Conservation (phyloP, 306 rosid genomes). For the Prunus persica region DNA sequence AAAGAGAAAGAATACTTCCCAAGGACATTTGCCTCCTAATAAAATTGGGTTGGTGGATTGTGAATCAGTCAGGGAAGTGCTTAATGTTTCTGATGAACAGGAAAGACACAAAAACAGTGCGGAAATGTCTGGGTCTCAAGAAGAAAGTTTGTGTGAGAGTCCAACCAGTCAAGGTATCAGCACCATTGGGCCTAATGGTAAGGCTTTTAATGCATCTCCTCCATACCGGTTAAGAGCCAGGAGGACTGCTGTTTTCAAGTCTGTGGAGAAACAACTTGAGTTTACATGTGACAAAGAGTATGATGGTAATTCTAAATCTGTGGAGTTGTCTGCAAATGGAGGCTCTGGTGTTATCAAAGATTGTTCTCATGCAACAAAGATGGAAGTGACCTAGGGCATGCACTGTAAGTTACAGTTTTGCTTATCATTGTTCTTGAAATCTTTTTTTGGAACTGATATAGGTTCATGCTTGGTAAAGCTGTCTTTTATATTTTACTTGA, state of each 20-base stretch:
- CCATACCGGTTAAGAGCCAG: constrained; percentile 85
- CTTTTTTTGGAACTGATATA: neutral
- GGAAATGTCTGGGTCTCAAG: constrained; percentile 40
- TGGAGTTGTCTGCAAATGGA: constrained; percentile 39
- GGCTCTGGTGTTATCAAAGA: constrained; percentile 39
- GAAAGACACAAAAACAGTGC: constrained; percentile 30
- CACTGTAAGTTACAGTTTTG: constrained; percentile 41
- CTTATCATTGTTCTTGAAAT: neutral
- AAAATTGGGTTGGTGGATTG: constrained; percentile 34
- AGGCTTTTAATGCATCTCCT: constrained; percentile 86
- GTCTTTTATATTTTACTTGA: neutral
- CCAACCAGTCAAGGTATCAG: constrained; percentile 43
- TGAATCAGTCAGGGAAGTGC: constrained; percentile 31
- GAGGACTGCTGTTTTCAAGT: constrained; percentile 69
- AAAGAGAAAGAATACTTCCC: constrained; percentile 56
- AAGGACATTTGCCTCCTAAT: constrained; percentile 33
- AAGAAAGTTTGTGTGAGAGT: constrained; percentile 40
- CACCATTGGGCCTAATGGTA: constrained; percentile 39
- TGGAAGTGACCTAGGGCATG: constrained; percentile 53
- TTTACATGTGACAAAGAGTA: constrained; percentile 67
- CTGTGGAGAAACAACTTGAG: constrained; percentile 92
- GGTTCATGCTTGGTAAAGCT: neutral
- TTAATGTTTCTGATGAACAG: constrained; percentile 35
- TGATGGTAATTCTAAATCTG: constrained; percentile 35
- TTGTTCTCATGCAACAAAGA: constrained; percentile 44